A percentile compares a stretch with the other conserved stretches of the same genome.
Evolutionary conservation across 768 basidiomycete species (phyloP).

Genomic region (Suillus lakei): DNA sequence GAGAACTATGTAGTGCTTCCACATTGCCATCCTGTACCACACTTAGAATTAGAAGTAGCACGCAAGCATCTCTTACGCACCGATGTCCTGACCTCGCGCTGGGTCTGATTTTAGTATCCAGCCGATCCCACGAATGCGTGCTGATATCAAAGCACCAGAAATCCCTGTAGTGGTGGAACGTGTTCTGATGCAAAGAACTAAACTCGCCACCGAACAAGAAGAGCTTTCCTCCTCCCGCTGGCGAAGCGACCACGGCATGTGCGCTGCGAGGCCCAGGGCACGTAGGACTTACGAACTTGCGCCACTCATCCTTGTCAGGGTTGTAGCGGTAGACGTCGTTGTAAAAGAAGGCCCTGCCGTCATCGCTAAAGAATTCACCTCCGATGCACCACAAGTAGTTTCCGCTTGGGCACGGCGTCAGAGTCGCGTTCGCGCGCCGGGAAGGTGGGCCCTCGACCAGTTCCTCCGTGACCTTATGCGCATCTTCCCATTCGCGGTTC

Average conservation of each 20-base stretch:
- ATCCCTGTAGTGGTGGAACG: slow-evolving; percentile 88
- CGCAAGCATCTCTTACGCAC: slow-evolving; percentile 39
- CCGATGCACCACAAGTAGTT: slow-evolving; percentile 86
- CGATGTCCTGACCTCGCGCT: slow-evolving; percentile 85
- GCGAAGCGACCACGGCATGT: slow-evolving; percentile 77
- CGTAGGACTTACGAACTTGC: slow-evolving; percentile 80
- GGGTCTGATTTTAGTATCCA: slow-evolving; percentile 84
- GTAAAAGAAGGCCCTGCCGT: slow-evolving; percentile 85
- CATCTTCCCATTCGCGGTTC: slow-evolving; percentile 81
- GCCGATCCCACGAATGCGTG: slow-evolving; percentile 84
- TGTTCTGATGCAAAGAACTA: slow-evolving; percentile 80
- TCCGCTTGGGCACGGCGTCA: slow-evolving; percentile 80
- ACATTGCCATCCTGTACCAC: slow-evolving; percentile 75
- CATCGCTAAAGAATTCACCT: slow-evolving; percentile 88
- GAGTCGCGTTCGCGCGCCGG: slow-evolving; percentile 80
- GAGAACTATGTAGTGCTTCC: slow-evolving; percentile 86
- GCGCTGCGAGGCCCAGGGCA: slow-evolving; percentile 90
- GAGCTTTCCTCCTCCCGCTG: slow-evolving; percentile 83
- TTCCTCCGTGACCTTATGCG: slow-evolving; percentile 86
- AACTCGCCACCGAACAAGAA: slow-evolving; percentile 91
- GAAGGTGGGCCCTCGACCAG: slow-evolving; percentile 82
- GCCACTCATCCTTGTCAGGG: slow-evolving; percentile 93
- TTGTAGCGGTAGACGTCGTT: slow-evolving; percentile 87
- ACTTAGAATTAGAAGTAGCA: not conserved
- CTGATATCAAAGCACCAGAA: slow-evolving; percentile 87